Evolutionary conservation across 345 rosid genomes (phyloP), one percentile per base, ranked within the genome.

Genomic region (Chamaenerion angustifolium): DNA sequence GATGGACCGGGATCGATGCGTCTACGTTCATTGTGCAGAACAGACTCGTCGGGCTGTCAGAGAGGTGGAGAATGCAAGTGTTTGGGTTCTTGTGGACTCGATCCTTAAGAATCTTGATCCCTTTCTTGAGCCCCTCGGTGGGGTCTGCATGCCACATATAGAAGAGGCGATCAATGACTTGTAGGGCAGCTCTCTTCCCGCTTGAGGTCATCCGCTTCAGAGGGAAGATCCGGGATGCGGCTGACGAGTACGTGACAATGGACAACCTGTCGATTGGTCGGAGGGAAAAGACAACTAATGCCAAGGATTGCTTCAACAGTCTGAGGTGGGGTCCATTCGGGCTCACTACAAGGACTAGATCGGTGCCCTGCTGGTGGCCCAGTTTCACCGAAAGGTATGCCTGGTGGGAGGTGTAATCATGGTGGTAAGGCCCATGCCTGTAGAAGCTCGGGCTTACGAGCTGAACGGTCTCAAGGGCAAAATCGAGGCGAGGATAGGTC

Each of bases 221-320:
- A 11, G 96, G 82, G 56, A 83, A 86, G 56, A 80, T 81, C 8
- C 93, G 83, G 45, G 85, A 72, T 11, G 89, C 86, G 18, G 85
- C 76, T 43, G 93, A 80, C 51, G 85, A 78, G 71, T 78, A 73
- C n/a, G 93, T 80, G 23, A 87, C 96, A 19, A 87, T 75, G 52
- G 96, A 72, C 55, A 87, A 57, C 61, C 96, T 86, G 45, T 87
- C 94, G 42, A 71, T 66, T 0, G 94, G 72, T 43, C 83, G 68
- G 64, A 87, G 81, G 17, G 94, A 81, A 65, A 79, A 81, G 15
- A 75, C 83, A 48, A 83, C 84, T 42, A 83, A 56, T 55, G 92
- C 82, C 96, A 87, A 78, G 21, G 89, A 63, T 51, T 87, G 96
- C 71, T 81, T 87, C 51, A 83, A 72, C 56, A 87, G 89, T 63